Evolutionary conservation across 2,329 filamentous ascomycete species (phyloP), one percentile per base, ranked within the genome.

Genomic region (Monosporascus sp.): DNA sequence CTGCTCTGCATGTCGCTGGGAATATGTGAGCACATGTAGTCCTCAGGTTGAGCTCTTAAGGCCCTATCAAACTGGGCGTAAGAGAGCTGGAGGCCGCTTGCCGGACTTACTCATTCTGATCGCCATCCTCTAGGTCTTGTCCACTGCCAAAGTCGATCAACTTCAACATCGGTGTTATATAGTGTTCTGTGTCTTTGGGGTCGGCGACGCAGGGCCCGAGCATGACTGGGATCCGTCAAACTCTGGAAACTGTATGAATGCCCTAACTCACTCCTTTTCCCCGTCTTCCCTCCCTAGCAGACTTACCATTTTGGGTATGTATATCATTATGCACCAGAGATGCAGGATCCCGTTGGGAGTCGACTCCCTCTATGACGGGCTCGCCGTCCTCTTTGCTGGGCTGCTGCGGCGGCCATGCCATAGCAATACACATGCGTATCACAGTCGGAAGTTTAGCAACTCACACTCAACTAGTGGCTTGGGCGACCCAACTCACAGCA

Each of bases 351-450:
- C n/a, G 9, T 22, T 35, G 46, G 7, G 41, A 11, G 41, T 15
- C n/a, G 20, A 22, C 41, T 15, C 7, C 14, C 11, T 44, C 41
- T 44, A 26, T 11, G 20, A 26, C 18, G n/a, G n/a, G 38, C 20
- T 35, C 38, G 38, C 14, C 14, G 20, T 11, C n/a, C 41, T 20
- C 14, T 26, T 14, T 26, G 20, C 20, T 15, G 41, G 37, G 22
- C 18, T 41, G 37, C 24, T 22, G 37, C n/a, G 46, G 48, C n/a
- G 37, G 48, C 48, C 48, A 50, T 7, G 37, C 48, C 48, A 50
- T 41, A 17, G 37, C 37, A 20, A 50, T 50, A 43, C 48, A 50
- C 48, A 50, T 50, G 20, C 48, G 37, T 17, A 50, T 31, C n/a
- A 41, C 48, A 18, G 31, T 35, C 31, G 31, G 31, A 35, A 35